Evolutionary conservation across 2,329 filamentous ascomycete genomes (phyloP), one percentile per base, ranked within the genome.

Genomic region (Nigrograna mackinnonii): DNA sequence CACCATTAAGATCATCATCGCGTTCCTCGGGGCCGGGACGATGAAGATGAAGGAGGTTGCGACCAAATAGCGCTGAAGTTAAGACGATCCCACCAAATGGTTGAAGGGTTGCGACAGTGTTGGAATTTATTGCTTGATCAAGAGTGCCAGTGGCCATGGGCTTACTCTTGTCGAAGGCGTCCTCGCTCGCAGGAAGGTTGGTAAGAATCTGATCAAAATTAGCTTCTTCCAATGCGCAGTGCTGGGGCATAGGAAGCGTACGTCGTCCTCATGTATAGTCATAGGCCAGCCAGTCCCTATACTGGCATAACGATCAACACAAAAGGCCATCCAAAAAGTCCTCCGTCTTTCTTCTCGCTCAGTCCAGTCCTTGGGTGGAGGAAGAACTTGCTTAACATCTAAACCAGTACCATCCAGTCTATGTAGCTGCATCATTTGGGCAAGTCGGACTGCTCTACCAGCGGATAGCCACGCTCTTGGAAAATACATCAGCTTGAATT

Each of bases 401-500:
- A 96, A 69, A 0, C 88, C 89, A 3, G 73, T 70, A 4, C 90
- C 89, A 61, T 97, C 94, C 36, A 96, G 69, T 47, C 91, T 84
- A 67, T 97, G 90, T 24, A 97, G 72, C 6, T 92, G 90, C 74
- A 96, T 90, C 92, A 97, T 96, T 60, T 95, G 86, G 37, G 83
- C 82, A 40, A 97, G 70, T 37, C 92, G 82, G n/a, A 86, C 82
- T 4, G 87, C 87, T 47, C 88, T 79, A 17, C 92, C 94, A 3
- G 89, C 86, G 54, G 89, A 96, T 73, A 96, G 83, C 94, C 94
- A 97, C 1, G 94, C 94, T 52, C 94, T 79, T 1, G 94, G 92
- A 57, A 97, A 97, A 67, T 91, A 95, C 89, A 97, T 96, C 79
- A 89, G 87, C 71, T 92, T 96, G 76, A 96, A 97, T 67, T 99